Conservation (phyloP, 148 eudicot genomes). For the Vaccinium macrocarpon region DNA sequence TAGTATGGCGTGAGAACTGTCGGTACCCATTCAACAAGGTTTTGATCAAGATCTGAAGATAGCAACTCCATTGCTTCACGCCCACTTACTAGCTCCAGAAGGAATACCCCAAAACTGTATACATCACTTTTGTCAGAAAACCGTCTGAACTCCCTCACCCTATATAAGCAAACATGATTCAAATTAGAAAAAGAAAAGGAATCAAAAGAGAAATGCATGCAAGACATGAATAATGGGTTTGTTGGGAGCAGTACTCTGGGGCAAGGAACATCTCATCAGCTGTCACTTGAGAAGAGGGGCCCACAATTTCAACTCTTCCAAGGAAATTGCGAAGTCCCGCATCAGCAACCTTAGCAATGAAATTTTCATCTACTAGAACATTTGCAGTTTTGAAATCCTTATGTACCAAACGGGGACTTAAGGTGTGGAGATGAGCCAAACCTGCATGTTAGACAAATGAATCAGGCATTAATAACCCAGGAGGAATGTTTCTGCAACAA, state of each 20-base stretch:
- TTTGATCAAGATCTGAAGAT: slow-evolving; percentile 50
- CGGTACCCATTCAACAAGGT: slow-evolving; percentile 77
- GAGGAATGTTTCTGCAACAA: not conserved
- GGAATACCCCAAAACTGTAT: slow-evolving; percentile 84
- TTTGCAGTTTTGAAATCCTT: slow-evolving; percentile 95
- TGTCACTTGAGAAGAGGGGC: slow-evolving; percentile 70
- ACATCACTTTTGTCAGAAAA: slow-evolving; percentile 91
- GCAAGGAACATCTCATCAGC: slow-evolving; percentile 84
- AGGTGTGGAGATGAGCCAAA: slow-evolving; percentile 88
- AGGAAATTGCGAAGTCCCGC: slow-evolving; percentile 90
- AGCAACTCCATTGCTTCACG: slow-evolving; percentile 64
- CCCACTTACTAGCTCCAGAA: slow-evolving; percentile 82
- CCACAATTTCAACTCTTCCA: slow-evolving; percentile 67
- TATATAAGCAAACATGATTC: slow-evolving; percentile 23
- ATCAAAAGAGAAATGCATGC: not conserved
- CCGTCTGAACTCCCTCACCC: slow-evolving; percentile 86
- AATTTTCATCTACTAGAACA: slow-evolving; percentile 97
- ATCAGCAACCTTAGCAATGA: slow-evolving; percentile 98
- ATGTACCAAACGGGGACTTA: slow-evolving; percentile 89
- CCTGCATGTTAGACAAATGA: slow-evolving; percentile 46
- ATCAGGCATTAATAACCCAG: slow-evolving; percentile 17
- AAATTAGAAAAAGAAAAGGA: slow-evolving; percentile 16
- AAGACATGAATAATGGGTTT: not conserved
- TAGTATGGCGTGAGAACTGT: slow-evolving; percentile 5
- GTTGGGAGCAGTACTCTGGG: slow-evolving; percentile 66